Conservation (phyloP, 139 green algal species). For the Chlamydomonas eustigma region DNA sequence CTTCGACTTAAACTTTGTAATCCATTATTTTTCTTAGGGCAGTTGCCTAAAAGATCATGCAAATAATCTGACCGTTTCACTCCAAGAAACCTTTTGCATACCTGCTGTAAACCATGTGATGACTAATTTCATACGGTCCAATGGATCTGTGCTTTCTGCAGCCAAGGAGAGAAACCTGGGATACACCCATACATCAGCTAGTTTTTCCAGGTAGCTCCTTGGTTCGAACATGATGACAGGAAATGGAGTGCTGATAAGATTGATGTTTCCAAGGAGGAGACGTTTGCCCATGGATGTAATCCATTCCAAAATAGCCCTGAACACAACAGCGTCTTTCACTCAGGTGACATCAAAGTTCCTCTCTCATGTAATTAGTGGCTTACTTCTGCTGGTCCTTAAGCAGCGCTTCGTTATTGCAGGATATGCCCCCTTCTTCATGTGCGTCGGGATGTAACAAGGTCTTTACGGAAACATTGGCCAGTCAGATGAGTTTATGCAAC, state of each 20-base stretch:
- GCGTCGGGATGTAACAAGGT: conserved; percentile 14
- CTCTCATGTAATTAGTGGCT: too few species aligned
- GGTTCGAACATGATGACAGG: conserved; percentile 84
- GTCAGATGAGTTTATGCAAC: not conserved
- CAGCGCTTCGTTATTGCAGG: conserved; percentile 23
- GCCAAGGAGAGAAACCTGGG: conserved; percentile 39
- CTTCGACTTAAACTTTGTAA: too few species aligned
- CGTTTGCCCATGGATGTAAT: conserved; percentile 66
- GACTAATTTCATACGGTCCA: conserved; percentile 66
- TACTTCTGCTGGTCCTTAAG: conserved; percentile 18
- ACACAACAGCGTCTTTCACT: not conserved
- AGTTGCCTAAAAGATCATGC: too few species aligned
- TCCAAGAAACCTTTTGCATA: not conserved
- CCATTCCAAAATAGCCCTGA: conserved; percentile 65
- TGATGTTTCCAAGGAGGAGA: conserved; percentile 68
- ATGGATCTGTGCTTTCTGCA: conserved; percentile 47
- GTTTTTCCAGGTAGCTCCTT: conserved; percentile 80
- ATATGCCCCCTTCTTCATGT: conserved; percentile 18
- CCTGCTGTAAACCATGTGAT: conserved; percentile 73
- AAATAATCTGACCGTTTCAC: too few species aligned
- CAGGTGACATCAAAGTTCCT: too few species aligned
- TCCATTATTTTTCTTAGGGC: too few species aligned
- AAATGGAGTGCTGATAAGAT: conserved; percentile 78
- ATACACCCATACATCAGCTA: conserved; percentile 74
- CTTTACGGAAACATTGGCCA: too few species aligned